Conservation (phyloP, 495 filamentous ascomycete species). For the Aspergillus ellipticus region DNA sequence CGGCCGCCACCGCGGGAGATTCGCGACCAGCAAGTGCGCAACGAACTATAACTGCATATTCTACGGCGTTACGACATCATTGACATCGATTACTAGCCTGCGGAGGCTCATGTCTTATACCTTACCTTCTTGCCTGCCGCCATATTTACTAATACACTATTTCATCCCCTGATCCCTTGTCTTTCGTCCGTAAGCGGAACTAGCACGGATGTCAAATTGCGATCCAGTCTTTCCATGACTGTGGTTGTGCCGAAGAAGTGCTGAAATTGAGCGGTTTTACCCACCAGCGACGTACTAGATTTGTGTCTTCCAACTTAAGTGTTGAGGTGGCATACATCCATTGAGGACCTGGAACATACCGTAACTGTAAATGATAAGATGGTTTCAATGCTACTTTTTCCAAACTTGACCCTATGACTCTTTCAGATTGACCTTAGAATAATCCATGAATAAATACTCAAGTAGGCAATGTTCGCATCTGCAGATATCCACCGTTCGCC, state of each 20-base stretch:
- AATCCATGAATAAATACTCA: no score
- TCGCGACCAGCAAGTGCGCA: constrained; percentile 10
- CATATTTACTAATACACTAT: constrained; percentile 26
- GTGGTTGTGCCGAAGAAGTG: constrained; percentile 90
- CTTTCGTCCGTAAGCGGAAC: background rate
- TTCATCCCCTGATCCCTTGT: background rate
- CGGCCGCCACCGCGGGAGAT: constrained; percentile 22
- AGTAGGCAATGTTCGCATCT: no score
- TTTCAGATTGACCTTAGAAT: no score
- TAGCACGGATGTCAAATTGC: constrained; percentile 99
- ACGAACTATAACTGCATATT: constrained; percentile 32
- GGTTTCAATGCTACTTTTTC: no score
- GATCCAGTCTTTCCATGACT: constrained; percentile 79
- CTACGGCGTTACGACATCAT: constrained; percentile 36
- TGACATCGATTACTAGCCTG: constrained; percentile 18
- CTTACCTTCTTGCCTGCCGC: constrained; percentile 7
- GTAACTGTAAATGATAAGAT: constrained; percentile 48
- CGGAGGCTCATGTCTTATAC: constrained; percentile 27
- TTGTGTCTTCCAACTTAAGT: constrained; percentile 35
- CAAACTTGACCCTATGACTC: no score
- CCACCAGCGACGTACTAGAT: constrained; percentile 49
- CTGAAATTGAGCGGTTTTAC: constrained; percentile 49
- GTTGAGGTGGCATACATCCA: constrained; percentile 46
- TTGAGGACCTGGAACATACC: constrained; percentile 47
- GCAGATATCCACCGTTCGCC: no score